A percentile compares a stretch with the other conserved stretches of the same genome.
These are phyloP conservation scores for Calycina marina DNA, from an alignment of 2,329 filamentous ascomycete species.

Conservation along the genomic window DNA sequence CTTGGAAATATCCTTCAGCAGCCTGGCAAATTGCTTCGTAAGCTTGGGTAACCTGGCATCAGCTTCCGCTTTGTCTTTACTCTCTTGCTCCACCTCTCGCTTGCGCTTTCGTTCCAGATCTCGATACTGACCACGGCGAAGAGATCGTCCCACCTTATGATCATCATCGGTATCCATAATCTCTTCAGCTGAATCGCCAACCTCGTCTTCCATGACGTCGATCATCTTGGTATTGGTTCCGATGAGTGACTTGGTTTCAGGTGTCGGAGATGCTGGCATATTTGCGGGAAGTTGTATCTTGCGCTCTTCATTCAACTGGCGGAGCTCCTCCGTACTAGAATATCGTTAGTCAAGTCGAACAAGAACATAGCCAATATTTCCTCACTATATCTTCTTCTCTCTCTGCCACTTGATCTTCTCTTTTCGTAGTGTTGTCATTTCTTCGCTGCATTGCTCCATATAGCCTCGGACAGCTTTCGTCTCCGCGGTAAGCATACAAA, in stretches of 20 bases:
- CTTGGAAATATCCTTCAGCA: conserved; percentile 79
- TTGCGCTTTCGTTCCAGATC: conserved; percentile 62
- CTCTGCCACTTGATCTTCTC: conserved; percentile 90
- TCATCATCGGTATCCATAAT: conserved; percentile 59
- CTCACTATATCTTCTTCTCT: conserved; percentile 52
- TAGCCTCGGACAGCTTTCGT: conserved; percentile 78
- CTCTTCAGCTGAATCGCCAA: conserved; percentile 37
- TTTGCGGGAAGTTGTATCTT: conserved; percentile 63
- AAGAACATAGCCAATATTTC: conserved; percentile 35
- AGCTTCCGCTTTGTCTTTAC: conserved; percentile 43
- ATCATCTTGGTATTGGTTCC: conserved; percentile 47
- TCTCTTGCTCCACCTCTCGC: conserved; percentile 57
- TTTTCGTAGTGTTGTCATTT: conserved; percentile 90
- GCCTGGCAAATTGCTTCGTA: conserved; percentile 75
- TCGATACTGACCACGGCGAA: conserved; percentile 51
- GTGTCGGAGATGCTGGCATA: conserved; percentile 47
- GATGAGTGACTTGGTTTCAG: conserved; percentile 27
- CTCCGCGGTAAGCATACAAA: conserved; percentile 73
- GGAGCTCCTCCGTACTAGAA: conserved; percentile 54
- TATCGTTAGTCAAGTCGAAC: neutral
- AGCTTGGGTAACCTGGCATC: conserved; percentile 54
- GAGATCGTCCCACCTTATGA: conserved; percentile 35
- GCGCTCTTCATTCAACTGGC: conserved; percentile 54
- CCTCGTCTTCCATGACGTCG: conserved; percentile 48
- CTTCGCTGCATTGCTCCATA: conserved; percentile 81